These are phyloP conservation scores for Ailanthus altissimus DNA, from an alignment of 345 rosid genomes.

Conservation along the genomic window DNA sequence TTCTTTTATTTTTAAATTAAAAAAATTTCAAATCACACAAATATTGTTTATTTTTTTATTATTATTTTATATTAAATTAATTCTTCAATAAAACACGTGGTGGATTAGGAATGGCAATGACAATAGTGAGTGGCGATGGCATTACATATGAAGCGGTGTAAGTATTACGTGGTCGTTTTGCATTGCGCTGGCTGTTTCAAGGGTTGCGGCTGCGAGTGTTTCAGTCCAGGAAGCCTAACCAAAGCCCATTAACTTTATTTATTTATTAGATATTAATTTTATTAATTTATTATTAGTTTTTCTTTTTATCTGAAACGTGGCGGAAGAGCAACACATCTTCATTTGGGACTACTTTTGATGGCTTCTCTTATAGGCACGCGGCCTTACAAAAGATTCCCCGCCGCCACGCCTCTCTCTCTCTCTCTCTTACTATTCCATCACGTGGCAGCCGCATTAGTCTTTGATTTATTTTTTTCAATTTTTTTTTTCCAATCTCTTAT, in stretches of 20 bases:
- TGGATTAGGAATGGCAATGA: too few relatives aligned
- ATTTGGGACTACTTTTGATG: constrained; percentile 39
- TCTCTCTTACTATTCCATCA: constrained; percentile 26
- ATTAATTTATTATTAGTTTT: background rate
- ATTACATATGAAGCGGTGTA: background rate
- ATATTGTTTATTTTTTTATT: too few relatives aligned
- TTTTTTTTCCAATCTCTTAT: background rate
- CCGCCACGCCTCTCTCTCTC: constrained; percentile 36
- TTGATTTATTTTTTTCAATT: too few relatives aligned
- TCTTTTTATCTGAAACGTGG: constrained; percentile 27
- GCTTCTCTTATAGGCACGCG: constrained; percentile 44
- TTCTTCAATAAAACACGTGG: too few relatives aligned
- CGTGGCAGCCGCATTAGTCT: constrained; percentile 8
- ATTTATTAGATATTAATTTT: too few relatives aligned
- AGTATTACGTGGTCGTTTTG: constrained; percentile 16
- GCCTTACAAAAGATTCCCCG: constrained; percentile 48
- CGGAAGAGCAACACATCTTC: constrained; percentile 8
- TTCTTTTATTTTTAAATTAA: too few relatives aligned
- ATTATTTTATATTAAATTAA: too few relatives aligned
- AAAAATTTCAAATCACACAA: too few relatives aligned
- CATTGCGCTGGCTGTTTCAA: constrained; percentile 33
- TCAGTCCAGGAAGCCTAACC: constrained; percentile 31
- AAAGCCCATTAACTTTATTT: background rate
- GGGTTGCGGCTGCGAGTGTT: constrained; percentile 48
- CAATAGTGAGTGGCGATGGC: too few relatives aligned